Base-by-base conservation (phyloP, 495 filamentous ascomycete genomes). In the Podospora tetraspora region DNA sequence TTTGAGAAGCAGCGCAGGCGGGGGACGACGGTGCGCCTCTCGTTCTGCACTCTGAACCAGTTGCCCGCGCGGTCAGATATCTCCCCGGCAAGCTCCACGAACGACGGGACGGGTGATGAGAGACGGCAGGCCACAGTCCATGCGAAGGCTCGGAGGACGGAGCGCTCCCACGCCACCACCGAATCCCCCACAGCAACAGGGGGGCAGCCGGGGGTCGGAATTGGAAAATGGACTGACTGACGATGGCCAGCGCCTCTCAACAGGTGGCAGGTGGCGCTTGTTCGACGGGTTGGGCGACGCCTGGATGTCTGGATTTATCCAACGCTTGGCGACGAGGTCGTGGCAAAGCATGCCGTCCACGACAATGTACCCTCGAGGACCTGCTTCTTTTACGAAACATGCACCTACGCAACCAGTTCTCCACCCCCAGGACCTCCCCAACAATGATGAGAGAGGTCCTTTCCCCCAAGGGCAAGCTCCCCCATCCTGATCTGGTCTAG, bases 301-400 rank as follows among this genome's bases (percentile, higher is more conserved):
- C 72, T 71, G 67, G 69, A 52, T 71, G 72, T 43, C 73, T 68
- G 71, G 68, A 75, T 76, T 76, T 76, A 76, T 75, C 75, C 75
- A 73, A 21, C 16, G 68, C 73, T 68, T 68, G 68, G 59, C 62
- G 34, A 66, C 59, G 65, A 67, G 24, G 59, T 29, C 73, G 72
- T 75, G 73, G 73, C 71, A 43, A n/a, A 52, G 43, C 43, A 52
- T 52, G 34, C 43, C 43, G 43, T 52, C 6, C 43, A n/a, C 52
- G 65, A 52, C 43, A 12, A n/a, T 52, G 43, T 52, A 27, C 13
- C 43, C 19, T 52, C 43, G 43, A 52, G 43, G 43, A 60, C 65
- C 52, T 74, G 63, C 66, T 63, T 63, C 63, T 61, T 52, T 52
- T 37, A 52, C 57, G 64, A 66, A 30, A 19, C 62, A 56, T 64